Evolutionary conservation across 306 rosid species (phyloP).

Genomic region (Castanea crenata): DNA sequence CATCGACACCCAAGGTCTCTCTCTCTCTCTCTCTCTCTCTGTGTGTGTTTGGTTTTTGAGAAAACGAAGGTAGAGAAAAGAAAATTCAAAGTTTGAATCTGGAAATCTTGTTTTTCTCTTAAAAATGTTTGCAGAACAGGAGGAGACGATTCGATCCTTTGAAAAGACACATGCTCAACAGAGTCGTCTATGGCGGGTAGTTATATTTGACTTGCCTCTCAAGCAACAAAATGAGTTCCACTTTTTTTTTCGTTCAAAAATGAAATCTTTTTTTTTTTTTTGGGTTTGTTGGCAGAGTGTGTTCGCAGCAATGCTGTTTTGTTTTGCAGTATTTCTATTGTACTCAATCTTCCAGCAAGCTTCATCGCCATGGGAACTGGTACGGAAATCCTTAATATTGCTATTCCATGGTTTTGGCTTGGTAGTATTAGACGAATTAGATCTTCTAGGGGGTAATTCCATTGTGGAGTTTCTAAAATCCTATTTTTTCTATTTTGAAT

Average conservation of each 20-base stretch:
- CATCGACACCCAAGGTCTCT: constrained; percentile 61
- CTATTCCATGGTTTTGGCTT: not conserved
- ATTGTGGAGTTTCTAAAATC: not conserved
- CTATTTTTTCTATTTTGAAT: not conserved
- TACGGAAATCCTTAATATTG: constrained; percentile 26
- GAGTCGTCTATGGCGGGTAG: constrained; percentile 87
- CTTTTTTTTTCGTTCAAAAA: constrained; percentile 15
- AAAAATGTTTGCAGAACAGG: constrained; percentile 56
- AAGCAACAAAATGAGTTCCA: not conserved
- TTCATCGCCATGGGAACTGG: constrained; percentile 90
- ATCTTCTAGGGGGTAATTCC: not conserved
- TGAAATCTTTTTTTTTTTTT: not conserved
- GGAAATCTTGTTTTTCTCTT: not conserved
- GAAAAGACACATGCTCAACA: constrained; percentile 64
- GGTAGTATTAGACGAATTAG: too few species aligned
- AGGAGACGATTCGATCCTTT: constrained; percentile 65
- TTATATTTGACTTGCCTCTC: not conserved
- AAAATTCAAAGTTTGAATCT: not conserved
- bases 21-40: not conserved
- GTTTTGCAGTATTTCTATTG: constrained; percentile 57
- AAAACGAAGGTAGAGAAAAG: not conserved
- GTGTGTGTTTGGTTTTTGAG: not conserved
- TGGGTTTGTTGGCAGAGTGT: constrained; percentile 40
- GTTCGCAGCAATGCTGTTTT: constrained; percentile 59
- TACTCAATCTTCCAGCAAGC: constrained; percentile 74